A percentile compares a stretch with the other conserved stretches of the same genome.
These are phyloP conservation scores for Podospora anserina DNA, from an alignment of 495 filamentous ascomycete genomes.

Conservation along the genomic window DNA sequence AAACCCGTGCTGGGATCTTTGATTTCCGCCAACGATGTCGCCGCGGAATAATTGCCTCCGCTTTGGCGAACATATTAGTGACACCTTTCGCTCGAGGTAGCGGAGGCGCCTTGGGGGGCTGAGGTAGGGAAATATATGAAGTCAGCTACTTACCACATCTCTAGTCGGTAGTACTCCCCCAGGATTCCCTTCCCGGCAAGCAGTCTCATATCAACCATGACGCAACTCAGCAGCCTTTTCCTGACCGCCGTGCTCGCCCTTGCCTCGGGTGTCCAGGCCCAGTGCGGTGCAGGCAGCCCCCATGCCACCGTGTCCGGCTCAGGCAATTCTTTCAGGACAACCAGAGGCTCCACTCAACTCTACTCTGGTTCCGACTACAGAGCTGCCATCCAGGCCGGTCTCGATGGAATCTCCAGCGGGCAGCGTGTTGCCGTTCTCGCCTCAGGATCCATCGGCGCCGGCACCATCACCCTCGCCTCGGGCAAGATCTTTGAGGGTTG, in stretches of 20 bases:
- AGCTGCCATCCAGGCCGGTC: constrained; percentile 42
- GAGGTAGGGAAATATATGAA: background rate
- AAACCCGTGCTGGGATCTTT: background rate
- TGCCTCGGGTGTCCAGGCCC: constrained; percentile 27
- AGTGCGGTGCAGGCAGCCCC: constrained; percentile 42
- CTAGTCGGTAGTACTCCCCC: background rate
- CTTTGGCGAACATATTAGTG: background rate
- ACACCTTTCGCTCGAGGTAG: background rate
- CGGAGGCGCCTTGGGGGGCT: background rate
- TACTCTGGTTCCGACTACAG: constrained; percentile 47
- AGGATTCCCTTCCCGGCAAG: background rate
- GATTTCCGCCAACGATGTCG: constrained; percentile 1
- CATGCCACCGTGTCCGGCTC: constrained; percentile 42
- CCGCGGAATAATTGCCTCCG: constrained; percentile 6
- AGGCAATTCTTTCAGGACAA: constrained; percentile 36
- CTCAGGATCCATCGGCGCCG: constrained; percentile 54
- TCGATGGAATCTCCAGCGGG: constrained; percentile 51
- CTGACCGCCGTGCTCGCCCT: constrained; percentile 33
- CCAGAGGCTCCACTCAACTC: constrained; percentile 29
- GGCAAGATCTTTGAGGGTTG: constrained; percentile 50
- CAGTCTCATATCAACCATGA: constrained; percentile 14
- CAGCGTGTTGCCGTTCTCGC: constrained; percentile 58
- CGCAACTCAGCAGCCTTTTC: constrained; percentile 6
- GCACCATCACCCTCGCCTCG: constrained; percentile 46
- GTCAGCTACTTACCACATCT: background rate